Conservation (phyloP, 1,284 basidiomycete species). For the Flammula alnicola region DNA sequence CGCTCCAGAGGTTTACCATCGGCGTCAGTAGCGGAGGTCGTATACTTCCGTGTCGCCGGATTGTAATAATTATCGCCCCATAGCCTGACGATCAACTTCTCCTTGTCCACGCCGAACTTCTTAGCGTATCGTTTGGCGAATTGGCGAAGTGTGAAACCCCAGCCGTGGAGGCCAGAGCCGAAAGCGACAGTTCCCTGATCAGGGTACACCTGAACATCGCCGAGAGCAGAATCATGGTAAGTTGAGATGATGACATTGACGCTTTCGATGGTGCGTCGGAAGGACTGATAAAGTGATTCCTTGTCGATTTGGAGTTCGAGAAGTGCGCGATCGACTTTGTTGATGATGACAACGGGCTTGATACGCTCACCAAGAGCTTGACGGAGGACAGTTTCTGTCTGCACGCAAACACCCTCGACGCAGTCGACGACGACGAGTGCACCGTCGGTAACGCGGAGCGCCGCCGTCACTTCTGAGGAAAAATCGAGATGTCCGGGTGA, state of each 20-base stretch:
- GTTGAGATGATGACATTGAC: slow-evolving; percentile 99
- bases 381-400: slow-evolving; percentile 99
- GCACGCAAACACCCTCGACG: slow-evolving; percentile 99
- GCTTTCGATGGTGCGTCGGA: slow-evolving; percentile 96
- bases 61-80: slow-evolving; percentile 99
- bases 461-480: slow-evolving; percentile 99
- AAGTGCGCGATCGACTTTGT: slow-evolving; percentile 99
- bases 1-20: slow-evolving; percentile 92
- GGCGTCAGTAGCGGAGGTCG: slow-evolving; percentile 76
- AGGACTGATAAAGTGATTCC: slow-evolving; percentile 98
- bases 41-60: slow-evolving; percentile 97
- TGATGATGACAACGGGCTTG: slow-evolving; percentile 99
- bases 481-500: slow-evolving; percentile 99
- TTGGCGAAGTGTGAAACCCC: slow-evolving; percentile 99
- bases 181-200: slow-evolving; percentile 99
- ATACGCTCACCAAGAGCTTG: slow-evolving; percentile 98
- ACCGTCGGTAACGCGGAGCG: slow-evolving; percentile 99
- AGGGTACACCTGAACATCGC: slow-evolving; percentile 99
- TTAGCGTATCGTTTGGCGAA: slow-evolving; percentile 96
- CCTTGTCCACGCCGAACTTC: slow-evolving; percentile 99
- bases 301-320: slow-evolving; percentile 98
- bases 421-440: slow-evolving; percentile 99
- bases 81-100: slow-evolving; percentile 97
- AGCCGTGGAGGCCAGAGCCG: slow-evolving; percentile 99
- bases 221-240: slow-evolving; percentile 93